A percentile compares a stretch with the other conserved stretches of the same genome.
Evolutionary conservation across 306 rosid genomes (phyloP).

Genomic region (Prunus mira): DNA sequence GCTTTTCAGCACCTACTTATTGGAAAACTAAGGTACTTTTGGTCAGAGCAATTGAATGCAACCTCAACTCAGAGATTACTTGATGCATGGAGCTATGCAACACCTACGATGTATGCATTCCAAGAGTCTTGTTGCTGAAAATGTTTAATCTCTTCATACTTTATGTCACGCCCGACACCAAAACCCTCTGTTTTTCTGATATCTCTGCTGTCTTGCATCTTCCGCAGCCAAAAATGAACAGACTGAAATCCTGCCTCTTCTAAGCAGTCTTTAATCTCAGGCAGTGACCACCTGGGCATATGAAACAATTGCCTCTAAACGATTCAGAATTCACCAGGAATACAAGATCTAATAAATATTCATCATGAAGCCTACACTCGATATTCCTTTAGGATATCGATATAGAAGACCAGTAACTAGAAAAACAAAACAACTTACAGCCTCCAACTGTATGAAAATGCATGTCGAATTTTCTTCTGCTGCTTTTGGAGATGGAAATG

Average conservation of each 20-base stretch:
- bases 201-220: constrained; percentile 71
- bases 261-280: constrained; percentile 87
- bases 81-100: constrained; percentile 42
- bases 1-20: neutral
- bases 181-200: constrained; percentile 56
- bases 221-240: constrained; percentile 77
- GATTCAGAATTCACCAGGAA: constrained; percentile 25
- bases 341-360: neutral
- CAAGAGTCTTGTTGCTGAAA: constrained; percentile 82
- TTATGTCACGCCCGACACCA: constrained; percentile 59
- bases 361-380: neutral
- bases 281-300: constrained; percentile 79
- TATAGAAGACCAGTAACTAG: neutral
- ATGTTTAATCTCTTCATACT: constrained; percentile 68
- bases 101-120: constrained; percentile 91
- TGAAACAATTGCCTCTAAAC: constrained; percentile 18
- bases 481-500: constrained; percentile 76
- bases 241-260: constrained; percentile 84
- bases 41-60: neutral
- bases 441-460: constrained; percentile 91
- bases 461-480: constrained; percentile 71
- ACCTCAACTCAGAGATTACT: neutral
- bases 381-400: neutral
- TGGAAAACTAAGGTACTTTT: neutral
- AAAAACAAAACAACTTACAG: constrained; percentile 52